These are phyloP conservation scores for Boletellus dicymbophilus DNA, from an alignment of 1,284 basidiomycete genomes.

Conservation along the genomic window DNA sequence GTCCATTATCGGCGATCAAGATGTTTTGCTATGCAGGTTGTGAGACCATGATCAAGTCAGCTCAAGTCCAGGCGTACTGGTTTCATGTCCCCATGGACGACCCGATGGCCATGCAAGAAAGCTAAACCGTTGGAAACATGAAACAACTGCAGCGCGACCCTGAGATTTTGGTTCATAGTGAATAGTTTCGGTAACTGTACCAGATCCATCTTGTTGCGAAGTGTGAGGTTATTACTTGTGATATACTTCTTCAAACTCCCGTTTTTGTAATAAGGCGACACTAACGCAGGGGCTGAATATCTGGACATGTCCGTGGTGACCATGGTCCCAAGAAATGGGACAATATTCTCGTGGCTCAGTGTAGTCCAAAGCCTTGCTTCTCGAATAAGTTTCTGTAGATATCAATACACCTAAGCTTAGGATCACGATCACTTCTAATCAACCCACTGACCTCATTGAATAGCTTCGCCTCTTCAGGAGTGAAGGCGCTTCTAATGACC, in stretches of 20 bases:
- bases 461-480: constrained; percentile 11
- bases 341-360: constrained; percentile 26
- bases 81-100: constrained; percentile 33
- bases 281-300: constrained; percentile 22
- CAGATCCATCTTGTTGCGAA: constrained; percentile 19
- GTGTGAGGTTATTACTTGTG: background rate
- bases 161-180: background rate
- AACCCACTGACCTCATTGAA: constrained; percentile 22
- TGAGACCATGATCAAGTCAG: background rate
- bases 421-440: background rate
- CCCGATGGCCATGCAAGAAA: constrained; percentile 19
- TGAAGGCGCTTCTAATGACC: constrained; percentile 25
- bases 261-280: constrained; percentile 29
- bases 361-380: constrained; percentile 32
- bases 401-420: background rate
- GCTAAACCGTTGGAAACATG: constrained; percentile 23
- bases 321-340: constrained; percentile 25
- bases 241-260: constrained; percentile 24
- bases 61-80: constrained; percentile 21
- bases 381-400: constrained; percentile 28
- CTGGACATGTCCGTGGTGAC: constrained; percentile 22
- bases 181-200: constrained; percentile 9
- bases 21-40: constrained; percentile 25
- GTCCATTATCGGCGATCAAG: constrained; percentile 21
- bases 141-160: constrained; percentile 14